These are phyloP conservation scores for Fusarium equiseti DNA, from an alignment of 2,329 filamentous ascomycete species.

Conservation along the genomic window DNA sequence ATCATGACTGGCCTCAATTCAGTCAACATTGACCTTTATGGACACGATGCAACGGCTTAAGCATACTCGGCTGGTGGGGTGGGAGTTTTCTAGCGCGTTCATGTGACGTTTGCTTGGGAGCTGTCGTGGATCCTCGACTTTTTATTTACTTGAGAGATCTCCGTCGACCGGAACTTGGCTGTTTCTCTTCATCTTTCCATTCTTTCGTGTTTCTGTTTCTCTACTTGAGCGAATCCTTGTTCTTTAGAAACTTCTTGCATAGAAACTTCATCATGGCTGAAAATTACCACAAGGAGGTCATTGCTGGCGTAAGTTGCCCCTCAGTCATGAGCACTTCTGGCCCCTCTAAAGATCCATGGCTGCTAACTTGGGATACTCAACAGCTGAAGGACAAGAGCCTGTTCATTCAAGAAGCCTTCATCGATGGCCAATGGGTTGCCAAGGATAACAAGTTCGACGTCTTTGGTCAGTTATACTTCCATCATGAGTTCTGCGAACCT, in stretches of 20 bases:
- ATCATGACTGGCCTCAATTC: constrained; percentile 16
- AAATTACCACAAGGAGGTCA: constrained; percentile 48
- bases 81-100: constrained; percentile 30
- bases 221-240: constrained; percentile 17
- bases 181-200: not conserved
- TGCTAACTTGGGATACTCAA: constrained; percentile 27
- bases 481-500: not conserved
- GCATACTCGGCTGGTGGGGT: constrained; percentile 34
- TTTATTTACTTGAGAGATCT: constrained; percentile 24
- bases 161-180: constrained; percentile 15
- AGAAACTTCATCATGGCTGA: constrained; percentile 42
- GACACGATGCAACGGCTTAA: constrained; percentile 9
- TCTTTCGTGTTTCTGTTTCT: constrained; percentile 3
- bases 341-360: not conserved
- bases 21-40: constrained; percentile 6
- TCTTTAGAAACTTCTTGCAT: not conserved
- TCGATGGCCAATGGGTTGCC: constrained; percentile 46
- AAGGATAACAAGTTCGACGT: constrained; percentile 49
- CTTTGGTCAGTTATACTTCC: constrained; percentile 37
- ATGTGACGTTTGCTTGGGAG: constrained; percentile 44
- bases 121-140: constrained; percentile 31
- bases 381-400: constrained; percentile 47
- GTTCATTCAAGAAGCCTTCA: constrained; percentile 48
- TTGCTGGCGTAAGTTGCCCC: constrained; percentile 43
- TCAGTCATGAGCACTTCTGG: constrained; percentile 30